phyloP scores from a whole-genome alignment of 139 green algal genomes.

The Parachlorella kessleri region DNA sequence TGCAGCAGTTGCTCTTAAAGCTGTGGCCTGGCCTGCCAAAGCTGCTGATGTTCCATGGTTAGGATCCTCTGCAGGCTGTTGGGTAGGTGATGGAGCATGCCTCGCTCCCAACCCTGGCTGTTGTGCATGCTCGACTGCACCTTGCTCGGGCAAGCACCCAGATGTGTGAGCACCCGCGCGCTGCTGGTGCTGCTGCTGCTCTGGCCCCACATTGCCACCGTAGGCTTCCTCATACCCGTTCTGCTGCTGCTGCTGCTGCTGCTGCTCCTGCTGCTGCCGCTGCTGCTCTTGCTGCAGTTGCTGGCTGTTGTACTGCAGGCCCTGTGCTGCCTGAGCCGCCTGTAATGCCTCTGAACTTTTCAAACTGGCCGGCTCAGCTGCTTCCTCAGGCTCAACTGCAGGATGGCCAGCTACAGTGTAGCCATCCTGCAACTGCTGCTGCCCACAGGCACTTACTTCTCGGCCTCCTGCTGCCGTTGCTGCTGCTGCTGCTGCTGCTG shows the following conservation, averaged over 20 bases:
- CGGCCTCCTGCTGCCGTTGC: not conserved
- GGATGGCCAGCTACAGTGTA: not conserved
- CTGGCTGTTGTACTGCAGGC: too few relatives aligned
- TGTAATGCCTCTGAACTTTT: too few relatives aligned
- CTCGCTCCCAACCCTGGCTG: too few relatives aligned
- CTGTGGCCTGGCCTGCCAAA: not conserved
- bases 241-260: not conserved
- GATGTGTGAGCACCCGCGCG: too few relatives aligned
- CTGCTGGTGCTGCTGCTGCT: too few relatives aligned
- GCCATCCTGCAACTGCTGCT: not conserved
- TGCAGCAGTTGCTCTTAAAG: not conserved
- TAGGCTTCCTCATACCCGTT: not conserved
- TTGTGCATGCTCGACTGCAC: too few relatives aligned
- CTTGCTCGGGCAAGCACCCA: too few relatives aligned
- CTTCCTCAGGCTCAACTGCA: too few relatives aligned
- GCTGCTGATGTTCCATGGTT: not conserved
- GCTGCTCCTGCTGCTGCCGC: not conserved
- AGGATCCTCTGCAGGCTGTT: not conserved
- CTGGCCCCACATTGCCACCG: not conserved
- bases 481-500: not conserved
- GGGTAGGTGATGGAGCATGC: not conserved
- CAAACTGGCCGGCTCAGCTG: too few relatives aligned
- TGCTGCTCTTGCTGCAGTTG: not conserved
- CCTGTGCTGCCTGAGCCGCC: too few relatives aligned
- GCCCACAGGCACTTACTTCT: not conserved